Percentiles rank a stretch among this genome's conserved stretches.
Conservation (phyloP, 495 filamentous ascomycete species). For the Penicillium canariense region DNA sequence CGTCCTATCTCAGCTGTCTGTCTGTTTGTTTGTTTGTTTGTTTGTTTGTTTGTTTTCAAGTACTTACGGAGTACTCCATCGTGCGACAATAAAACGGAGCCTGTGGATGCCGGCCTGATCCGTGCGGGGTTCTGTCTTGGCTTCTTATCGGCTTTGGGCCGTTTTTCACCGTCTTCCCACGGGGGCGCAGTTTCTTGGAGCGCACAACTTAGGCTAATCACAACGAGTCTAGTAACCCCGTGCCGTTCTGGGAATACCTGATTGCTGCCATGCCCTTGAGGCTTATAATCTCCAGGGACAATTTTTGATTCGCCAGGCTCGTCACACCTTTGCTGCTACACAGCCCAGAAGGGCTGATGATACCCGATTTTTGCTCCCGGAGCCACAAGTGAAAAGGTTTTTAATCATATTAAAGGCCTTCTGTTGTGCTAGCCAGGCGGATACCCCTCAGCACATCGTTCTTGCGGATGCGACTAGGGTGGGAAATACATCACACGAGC, state of each 20-base stretch:
- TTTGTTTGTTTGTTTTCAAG: not conserved
- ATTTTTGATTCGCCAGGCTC: not conserved
- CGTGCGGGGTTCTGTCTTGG: constrained; percentile 3
- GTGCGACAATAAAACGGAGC: not conserved
- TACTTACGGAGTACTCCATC: too few relatives aligned
- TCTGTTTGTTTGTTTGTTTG: not conserved
- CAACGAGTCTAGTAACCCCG: not conserved
- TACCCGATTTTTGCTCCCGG: not conserved
- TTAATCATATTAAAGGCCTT: not conserved
- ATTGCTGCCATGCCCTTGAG: constrained; percentile 15
- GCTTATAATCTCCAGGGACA: not conserved
- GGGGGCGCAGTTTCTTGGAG: not conserved
- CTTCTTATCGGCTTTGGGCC: not conserved
- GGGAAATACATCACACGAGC: not conserved
- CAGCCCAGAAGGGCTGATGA: too few relatives aligned
- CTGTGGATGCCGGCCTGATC: not conserved
- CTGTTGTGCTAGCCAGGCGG: not conserved
- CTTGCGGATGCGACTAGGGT: not conserved
- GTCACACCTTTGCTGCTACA: not conserved
- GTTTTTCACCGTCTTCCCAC: not conserved
- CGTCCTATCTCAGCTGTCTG: not conserved
- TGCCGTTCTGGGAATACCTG: not conserved
- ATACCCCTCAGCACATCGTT: not conserved
- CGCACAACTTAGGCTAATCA: constrained; percentile 4
- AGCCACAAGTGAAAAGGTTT: not conserved